Evolutionary conservation across 208 protist species (phyloP), one percentile per base, ranked within the genome.

Genomic region (Balamuthia mandrillaris): DNA sequence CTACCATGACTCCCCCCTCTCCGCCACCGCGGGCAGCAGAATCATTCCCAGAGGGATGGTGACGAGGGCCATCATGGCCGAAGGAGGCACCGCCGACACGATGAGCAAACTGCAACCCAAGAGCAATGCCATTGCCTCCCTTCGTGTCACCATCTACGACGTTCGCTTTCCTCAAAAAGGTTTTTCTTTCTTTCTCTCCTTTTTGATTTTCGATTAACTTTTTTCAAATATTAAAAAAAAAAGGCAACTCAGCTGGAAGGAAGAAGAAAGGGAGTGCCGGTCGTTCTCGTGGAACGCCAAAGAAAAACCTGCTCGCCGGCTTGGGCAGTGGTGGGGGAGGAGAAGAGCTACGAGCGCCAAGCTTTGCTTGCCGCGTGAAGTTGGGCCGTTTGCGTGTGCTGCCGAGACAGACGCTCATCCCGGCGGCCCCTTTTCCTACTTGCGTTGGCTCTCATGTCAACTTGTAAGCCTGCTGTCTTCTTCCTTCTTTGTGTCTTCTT

Each of bases 381-480:
- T 31, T 81, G 7, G 72, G 72, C 44, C n/a, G 41, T n/a, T 49
- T 29, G 72, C 18, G 47, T 24, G 41, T 81, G 47, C 72, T 81
- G 45, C 72, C 72, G 0, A 29, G 31, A 42, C 37, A 81, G 31
- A 49, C 60, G 10, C 41, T 61, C n/a, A 39, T 81, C 4, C 72
- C 72, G 3, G 35, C 60, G 35, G 27, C 72, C 45, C 52, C 72
- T n/a, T 27, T 49, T 29, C 51, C 72, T 21, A 81, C 72, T 5
- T 81, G 72, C 47, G 47, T 81, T 12, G 44, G 72, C 72, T 81
- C 72, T 39, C 72, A 81, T 49, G 60, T 81, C 33, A 81, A 81
- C 35, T 81, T 81, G 72, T 81, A 39, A 29, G 68, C 35, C 4
- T 2, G 56, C 21, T 7, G n/a, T 41, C 27, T 31, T 35, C 58